Conservation (phyloP, 2,329 filamentous ascomycete genomes). For the Diaporthe amygdali region DNA sequence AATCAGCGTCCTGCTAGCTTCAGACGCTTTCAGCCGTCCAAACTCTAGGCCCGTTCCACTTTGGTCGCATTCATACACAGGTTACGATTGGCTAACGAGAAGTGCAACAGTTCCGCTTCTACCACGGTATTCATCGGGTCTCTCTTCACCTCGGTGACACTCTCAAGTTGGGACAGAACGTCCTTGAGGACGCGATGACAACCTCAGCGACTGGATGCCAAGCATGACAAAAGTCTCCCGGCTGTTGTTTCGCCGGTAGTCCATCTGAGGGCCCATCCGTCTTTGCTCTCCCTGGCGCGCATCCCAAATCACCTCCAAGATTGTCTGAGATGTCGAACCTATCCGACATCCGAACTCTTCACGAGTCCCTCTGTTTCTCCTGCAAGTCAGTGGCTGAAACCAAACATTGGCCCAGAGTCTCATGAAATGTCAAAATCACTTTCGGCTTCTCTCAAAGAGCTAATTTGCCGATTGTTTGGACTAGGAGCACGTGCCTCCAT, state of each 20-base stretch:
- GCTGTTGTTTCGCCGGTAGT: conserved; percentile 12
- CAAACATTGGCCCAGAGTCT: conserved; percentile 12
- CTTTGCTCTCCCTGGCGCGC: background rate
- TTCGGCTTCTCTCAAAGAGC: background rate
- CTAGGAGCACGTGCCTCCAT: conserved; percentile 9
- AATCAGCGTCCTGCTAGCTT: conserved; percentile 15
- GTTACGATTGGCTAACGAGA: conserved; percentile 25
- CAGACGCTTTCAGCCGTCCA: conserved; percentile 3
- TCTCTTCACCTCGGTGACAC: conserved; percentile 1
- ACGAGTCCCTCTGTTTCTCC: conserved; percentile 13
- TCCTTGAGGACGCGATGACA: background rate
- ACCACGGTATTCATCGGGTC: background rate
- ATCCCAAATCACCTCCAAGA: background rate
- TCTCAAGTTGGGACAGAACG: background rate
- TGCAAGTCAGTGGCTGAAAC: conserved; percentile 16
- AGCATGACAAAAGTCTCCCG: background rate
- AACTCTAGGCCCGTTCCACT: conserved; percentile 3
- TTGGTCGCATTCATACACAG: background rate
- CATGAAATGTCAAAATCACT: background rate
- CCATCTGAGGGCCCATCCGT: background rate
- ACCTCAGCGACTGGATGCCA: background rate
- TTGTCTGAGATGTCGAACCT: conserved; percentile 5
- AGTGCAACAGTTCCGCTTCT: conserved; percentile 7
- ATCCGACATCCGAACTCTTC: conserved; percentile 2
- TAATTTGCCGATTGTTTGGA: conserved; percentile 10